These are phyloP conservation scores for Melaleuca quinquenervia DNA, from an alignment of 345 rosid species.

Conservation along the genomic window DNA sequence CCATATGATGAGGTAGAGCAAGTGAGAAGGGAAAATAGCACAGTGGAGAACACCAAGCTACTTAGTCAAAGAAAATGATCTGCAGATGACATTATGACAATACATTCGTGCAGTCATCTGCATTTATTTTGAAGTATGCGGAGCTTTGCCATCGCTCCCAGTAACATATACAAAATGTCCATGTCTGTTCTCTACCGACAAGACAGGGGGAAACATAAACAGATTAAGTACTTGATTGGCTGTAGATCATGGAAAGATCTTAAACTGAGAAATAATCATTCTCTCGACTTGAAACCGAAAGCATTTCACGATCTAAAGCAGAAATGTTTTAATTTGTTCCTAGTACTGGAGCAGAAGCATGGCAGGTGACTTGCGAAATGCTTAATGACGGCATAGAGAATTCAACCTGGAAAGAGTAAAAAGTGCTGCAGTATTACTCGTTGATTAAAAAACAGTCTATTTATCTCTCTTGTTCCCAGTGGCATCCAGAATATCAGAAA, in stretches of 20 bases:
- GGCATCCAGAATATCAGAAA: neutral
- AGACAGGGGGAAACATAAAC: neutral
- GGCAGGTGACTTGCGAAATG: neutral
- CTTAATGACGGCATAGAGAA: neutral
- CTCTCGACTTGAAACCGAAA: neutral
- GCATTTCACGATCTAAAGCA: neutral
- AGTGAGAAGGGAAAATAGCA: neutral
- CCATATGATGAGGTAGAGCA: neutral
- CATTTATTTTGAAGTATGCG: neutral
- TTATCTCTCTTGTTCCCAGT: neutral
- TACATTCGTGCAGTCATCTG: neutral
- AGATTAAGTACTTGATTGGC: neutral
- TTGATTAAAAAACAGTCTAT: neutral
- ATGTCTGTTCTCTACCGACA: neutral
- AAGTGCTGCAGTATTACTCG: neutral
- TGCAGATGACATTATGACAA: neutral
- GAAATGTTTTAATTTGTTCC: neutral
- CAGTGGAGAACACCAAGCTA: neutral
- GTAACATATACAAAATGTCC: neutral
- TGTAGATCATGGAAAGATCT: neutral
- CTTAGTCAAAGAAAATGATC: neutral
- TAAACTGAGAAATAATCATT: neutral
- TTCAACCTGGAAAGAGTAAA: neutral
- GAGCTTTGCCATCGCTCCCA: neutral
- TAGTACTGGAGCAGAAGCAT: neutral